Conservation (phyloP, 2,329 filamentous ascomycete species). For the Alternaria panax region DNA sequence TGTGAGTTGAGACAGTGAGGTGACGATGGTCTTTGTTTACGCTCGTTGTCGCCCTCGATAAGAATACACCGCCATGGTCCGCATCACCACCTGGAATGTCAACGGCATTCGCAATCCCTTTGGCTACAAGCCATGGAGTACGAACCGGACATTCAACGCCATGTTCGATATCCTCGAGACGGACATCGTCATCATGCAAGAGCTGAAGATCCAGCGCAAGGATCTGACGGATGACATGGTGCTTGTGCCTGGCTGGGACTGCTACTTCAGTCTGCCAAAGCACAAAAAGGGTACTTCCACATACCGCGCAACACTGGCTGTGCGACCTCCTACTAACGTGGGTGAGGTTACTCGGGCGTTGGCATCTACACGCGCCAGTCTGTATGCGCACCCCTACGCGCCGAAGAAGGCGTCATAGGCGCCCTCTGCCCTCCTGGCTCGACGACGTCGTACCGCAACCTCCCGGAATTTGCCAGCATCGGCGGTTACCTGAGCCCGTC, state of each 20-base stretch:
- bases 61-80: constrained; percentile 62
- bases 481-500: constrained; percentile 81
- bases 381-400: constrained; percentile 82
- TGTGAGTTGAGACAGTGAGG: constrained; percentile 1
- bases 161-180: constrained; percentile 96
- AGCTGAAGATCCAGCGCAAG: constrained; percentile 94
- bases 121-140: constrained; percentile 61
- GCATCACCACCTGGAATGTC: constrained; percentile 72
- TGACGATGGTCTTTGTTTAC: constrained; percentile 13
- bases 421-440: constrained; percentile 77
- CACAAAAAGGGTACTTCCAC: constrained; percentile 79
- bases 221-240: constrained; percentile 96
- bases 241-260: constrained; percentile 91
- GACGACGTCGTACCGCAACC: constrained; percentile 73
- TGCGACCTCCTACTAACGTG: constrained; percentile 19
- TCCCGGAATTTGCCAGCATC: constrained; percentile 77
- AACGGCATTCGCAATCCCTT: constrained; percentile 64
- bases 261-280: constrained; percentile 90
- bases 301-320: background rate
- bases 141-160: constrained; percentile 58
- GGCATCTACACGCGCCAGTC: constrained; percentile 93
- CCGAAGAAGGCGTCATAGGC: constrained; percentile 93
- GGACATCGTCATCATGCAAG: constrained; percentile 94
- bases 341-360: constrained; percentile 88
- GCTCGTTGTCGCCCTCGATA: constrained; percentile 14